Percentiles rank a stretch among this genome's conserved stretches.
Evolutionary conservation across 345 rosid species (phyloP).

Genomic region (Salix viminalis): DNA sequence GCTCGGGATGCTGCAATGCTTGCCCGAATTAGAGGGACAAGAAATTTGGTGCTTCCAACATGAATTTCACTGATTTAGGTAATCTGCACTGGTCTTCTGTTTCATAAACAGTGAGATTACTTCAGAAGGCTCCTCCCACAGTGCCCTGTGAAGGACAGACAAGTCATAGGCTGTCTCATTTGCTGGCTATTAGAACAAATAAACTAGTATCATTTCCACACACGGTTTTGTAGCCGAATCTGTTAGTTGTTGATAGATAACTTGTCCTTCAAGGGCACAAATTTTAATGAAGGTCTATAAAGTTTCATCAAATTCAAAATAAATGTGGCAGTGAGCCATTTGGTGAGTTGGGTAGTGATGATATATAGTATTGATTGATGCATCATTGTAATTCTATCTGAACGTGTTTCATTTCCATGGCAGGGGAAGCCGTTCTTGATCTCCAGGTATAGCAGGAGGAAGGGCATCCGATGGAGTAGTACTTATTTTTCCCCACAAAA

Average conservation of each 20-base stretch:
- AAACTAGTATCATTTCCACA: neutral
- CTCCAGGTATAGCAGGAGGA: constrained; percentile 30
- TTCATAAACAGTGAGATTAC: neutral
- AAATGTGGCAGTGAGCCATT: neutral
- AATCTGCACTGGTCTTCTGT: neutral
- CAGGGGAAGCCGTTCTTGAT: constrained; percentile 52
- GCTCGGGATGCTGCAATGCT: neutral
- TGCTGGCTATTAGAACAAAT: neutral
- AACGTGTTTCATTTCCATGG: constrained; percentile 1
- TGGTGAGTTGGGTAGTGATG: neutral
- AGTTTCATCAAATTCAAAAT: neutral
- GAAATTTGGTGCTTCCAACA: neutral
- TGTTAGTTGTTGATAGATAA: neutral
- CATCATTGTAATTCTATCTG: neutral
- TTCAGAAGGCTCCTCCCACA: neutral
- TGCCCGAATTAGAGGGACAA: neutral
- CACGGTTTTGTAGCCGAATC: neutral
- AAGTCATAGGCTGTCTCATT: neutral
- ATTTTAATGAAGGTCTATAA: neutral
- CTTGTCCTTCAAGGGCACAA: neutral
- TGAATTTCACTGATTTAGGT: neutral
- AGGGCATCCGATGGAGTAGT: constrained; percentile 13
- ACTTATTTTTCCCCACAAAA: constrained; percentile 17
- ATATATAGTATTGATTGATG: neutral
- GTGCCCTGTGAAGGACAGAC: neutral